Conservation (phyloP, 2,329 filamentous ascomycete genomes). For the Fusarium miscanthi region DNA sequence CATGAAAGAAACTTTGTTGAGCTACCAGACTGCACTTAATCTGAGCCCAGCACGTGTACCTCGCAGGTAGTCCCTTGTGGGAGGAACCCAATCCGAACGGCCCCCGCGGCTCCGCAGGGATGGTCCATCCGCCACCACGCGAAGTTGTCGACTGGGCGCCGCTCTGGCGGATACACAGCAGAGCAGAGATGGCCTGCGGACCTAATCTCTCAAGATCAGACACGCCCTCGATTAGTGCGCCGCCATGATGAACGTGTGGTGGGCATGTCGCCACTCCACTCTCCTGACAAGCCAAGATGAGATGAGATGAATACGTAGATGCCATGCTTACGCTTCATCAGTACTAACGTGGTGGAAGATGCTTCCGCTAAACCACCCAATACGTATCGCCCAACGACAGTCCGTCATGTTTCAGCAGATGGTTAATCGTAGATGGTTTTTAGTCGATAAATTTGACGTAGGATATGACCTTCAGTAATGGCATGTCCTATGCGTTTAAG, state of each 20-base stretch:
- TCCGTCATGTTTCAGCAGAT: constrained; percentile 18
- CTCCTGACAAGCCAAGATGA: constrained; percentile 16
- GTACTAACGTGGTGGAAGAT: not conserved
- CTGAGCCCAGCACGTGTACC: constrained; percentile 8
- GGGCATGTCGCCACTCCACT: constrained; percentile 24
- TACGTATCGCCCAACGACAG: constrained; percentile 3
- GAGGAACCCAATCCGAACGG: constrained; percentile 26
- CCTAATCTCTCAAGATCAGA: constrained; percentile 47
- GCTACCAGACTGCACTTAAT: not conserved
- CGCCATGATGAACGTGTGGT: constrained; percentile 29
- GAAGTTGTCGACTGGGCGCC: constrained; percentile 41
- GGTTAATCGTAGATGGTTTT: constrained; percentile 24
- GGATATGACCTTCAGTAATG: constrained; percentile 11
- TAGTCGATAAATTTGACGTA: constrained; percentile 5
- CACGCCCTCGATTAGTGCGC: constrained; percentile 45
- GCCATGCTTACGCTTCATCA: not conserved
- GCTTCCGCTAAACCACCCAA: constrained; percentile 3
- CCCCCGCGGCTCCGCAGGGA: constrained; percentile 34
- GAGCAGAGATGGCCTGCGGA: constrained; percentile 41
- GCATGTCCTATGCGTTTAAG: not conserved
- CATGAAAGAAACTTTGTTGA: constrained; percentile 14
- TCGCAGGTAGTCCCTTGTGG: constrained; percentile 10
- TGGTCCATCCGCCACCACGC: constrained; percentile 43
- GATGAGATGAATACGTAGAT: constrained; percentile 34
- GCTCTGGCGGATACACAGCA: constrained; percentile 37